Evolutionary conservation across 441 rosid species (phyloP).

Genomic region (Pelargonium citronellum): DNA sequence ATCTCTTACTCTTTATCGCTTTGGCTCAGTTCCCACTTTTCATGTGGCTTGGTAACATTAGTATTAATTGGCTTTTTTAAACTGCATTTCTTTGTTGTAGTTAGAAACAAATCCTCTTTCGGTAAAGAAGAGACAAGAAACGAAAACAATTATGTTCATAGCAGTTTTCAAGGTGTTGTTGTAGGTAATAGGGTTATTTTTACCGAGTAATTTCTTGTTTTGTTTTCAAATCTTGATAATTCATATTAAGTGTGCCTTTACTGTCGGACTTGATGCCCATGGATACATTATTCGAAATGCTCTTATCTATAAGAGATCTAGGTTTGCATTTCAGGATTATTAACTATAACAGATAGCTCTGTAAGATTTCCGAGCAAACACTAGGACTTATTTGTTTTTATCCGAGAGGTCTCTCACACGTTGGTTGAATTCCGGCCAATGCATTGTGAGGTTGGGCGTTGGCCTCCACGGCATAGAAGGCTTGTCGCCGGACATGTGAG

Average conservation of each 20-base stretch:
- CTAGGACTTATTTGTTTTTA: too few relatives aligned
- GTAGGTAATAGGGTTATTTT: neutral
- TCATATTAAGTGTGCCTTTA: slow-evolving; percentile 5
- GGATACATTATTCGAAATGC: neutral
- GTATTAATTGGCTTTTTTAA: slow-evolving; percentile 55
- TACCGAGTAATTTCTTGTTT: neutral
- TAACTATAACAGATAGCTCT: neutral
- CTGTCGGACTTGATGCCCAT: neutral
- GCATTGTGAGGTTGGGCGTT: slow-evolving; percentile 41
- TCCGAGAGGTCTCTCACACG: neutral
- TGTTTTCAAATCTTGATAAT: too few relatives aligned
- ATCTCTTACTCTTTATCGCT: slow-evolving; percentile 72
- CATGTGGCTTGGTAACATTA: slow-evolving; percentile 83
- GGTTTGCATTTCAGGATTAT: neutral
- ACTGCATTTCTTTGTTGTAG: slow-evolving; percentile 22
- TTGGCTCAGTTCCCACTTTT: slow-evolving; percentile 76
- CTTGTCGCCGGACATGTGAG: slow-evolving; percentile 29
- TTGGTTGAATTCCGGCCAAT: slow-evolving; percentile 11
- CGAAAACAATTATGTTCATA: slow-evolving; percentile 4
- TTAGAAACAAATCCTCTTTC: slow-evolving; percentile 20
- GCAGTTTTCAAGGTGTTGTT: slow-evolving; percentile 1
- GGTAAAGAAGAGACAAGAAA: neutral
- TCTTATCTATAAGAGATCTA: neutral
- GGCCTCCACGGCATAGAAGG: slow-evolving; percentile 40
- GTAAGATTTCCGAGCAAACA: too few relatives aligned